phyloP scores from a whole-genome alignment of 805 yeast genomes.

The Yarrowia sp. region DNA sequence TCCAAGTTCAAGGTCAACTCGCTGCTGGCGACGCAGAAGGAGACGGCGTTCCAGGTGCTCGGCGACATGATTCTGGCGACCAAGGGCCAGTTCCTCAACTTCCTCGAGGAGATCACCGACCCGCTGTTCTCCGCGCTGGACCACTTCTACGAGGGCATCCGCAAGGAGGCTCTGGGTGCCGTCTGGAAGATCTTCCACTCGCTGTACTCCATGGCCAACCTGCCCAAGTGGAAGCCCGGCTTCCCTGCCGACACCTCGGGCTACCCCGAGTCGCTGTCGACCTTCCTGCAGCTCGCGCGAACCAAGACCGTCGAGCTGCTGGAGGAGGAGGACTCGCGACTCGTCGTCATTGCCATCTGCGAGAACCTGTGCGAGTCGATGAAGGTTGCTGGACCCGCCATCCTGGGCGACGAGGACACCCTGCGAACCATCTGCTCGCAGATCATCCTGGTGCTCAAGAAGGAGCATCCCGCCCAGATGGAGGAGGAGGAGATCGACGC shows the following conservation, averaged over 20 bases:
- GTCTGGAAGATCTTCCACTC: constrained; percentile 82
- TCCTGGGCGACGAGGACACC: constrained; percentile 54
- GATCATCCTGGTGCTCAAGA: constrained; percentile 69
- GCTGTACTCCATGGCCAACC: constrained; percentile 43
- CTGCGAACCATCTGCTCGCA: constrained; percentile 70
- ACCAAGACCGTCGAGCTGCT: constrained; percentile 59
- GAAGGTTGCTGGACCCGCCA: constrained; percentile 65
- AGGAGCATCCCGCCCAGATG: constrained; percentile 80
- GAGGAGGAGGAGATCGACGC: constrained; percentile 57
- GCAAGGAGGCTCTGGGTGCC: constrained; percentile 78
- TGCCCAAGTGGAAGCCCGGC: constrained; percentile 39
- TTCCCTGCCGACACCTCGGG: constrained; percentile 33
- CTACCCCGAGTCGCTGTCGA: constrained; percentile 49
- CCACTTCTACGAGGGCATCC: constrained; percentile 80
- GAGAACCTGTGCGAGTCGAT: constrained; percentile 70
- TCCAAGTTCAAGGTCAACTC: constrained; percentile 84
- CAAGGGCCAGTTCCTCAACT: constrained; percentile 72
- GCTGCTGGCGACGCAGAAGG: constrained; percentile 93
- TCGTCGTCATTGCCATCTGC: constrained; percentile 75
- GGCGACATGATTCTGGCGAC: constrained; percentile 88
- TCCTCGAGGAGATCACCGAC: constrained; percentile 62
- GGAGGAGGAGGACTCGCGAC: constrained; percentile 77
- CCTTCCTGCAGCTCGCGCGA: constrained; percentile 66
- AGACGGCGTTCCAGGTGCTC: constrained; percentile 87
- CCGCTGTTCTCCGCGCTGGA: constrained; percentile 68